Conservation (phyloP, 345 rosid species). For the Eucalyptus polybractea region DNA sequence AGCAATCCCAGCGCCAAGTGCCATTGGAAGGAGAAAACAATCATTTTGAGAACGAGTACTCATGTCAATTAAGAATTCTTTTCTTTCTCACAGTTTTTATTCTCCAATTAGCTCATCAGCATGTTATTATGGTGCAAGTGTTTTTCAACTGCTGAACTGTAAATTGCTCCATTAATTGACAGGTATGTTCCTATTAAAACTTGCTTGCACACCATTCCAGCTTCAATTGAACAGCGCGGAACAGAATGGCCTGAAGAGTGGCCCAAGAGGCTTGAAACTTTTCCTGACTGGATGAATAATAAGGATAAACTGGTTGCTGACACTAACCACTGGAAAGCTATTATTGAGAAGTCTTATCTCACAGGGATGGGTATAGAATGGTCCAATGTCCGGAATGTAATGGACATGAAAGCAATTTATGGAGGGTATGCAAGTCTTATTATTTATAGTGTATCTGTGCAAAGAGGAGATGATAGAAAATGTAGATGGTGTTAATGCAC, state of each 20-base stretch:
- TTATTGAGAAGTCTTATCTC: slow-evolving; percentile 72
- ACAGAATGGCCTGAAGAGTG: slow-evolving; percentile 99
- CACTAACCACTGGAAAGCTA: slow-evolving; percentile 65
- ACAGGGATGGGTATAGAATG: slow-evolving; percentile 82
- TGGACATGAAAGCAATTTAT: slow-evolving; percentile 95
- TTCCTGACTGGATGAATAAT: slow-evolving; percentile 77
- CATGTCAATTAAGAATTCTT: neutral
- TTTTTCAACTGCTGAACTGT: neutral
- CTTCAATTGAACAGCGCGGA: slow-evolving; percentile 82
- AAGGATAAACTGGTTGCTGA: slow-evolving; percentile 55
- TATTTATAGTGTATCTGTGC: neutral
- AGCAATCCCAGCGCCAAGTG: neutral
- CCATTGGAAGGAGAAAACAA: neutral
- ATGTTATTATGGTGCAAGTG: neutral
- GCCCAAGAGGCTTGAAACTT: slow-evolving; percentile 91
- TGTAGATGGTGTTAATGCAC: neutral
- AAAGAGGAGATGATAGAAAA: neutral
- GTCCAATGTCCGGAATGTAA: slow-evolving; percentile 65
- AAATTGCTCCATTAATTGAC: neutral
- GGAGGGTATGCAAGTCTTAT: slow-evolving; percentile 53
- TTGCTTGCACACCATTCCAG: slow-evolving; percentile 70
- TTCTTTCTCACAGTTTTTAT: neutral
- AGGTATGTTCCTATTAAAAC: slow-evolving; percentile 80
- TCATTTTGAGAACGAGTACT: neutral
- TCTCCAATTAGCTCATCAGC: neutral